These are phyloP conservation scores for Trifolium repens DNA, from an alignment of 306 rosid genomes.

Conservation along the genomic window DNA sequence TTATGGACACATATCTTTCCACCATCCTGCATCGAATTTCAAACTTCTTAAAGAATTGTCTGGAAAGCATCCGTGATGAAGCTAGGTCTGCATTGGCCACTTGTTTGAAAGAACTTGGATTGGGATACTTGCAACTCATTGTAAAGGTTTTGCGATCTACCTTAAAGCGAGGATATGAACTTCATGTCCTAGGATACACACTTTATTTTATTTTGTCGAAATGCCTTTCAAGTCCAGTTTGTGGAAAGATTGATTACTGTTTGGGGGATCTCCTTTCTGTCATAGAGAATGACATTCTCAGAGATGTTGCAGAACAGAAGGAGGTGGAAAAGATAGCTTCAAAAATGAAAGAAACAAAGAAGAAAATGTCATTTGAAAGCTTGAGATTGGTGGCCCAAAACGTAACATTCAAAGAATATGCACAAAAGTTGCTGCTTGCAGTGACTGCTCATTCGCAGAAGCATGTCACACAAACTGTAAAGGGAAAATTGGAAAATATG, in stretches of 20 bases:
- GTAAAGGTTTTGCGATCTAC: constrained; percentile 74
- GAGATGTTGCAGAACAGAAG: constrained; percentile 91
- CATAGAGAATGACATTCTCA: constrained; percentile 80
- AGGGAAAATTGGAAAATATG: constrained; percentile 81
- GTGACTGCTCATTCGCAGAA: constrained; percentile 67
- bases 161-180: constrained; percentile 84
- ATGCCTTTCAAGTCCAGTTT: constrained; percentile 57
- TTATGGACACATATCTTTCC: constrained; percentile 84
- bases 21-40: constrained; percentile 77
- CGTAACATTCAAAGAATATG: constrained; percentile 72
- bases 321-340: constrained; percentile 94
- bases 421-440: constrained; percentile 66
- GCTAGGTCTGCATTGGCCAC: constrained; percentile 89
- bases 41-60: constrained; percentile 79
- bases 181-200: constrained; percentile 91
- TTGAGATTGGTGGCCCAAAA: constrained; percentile 77
- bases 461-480: constrained; percentile 67
- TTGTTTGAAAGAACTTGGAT: constrained; percentile 92
- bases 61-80: constrained; percentile 90
- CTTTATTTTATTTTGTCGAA: constrained; percentile 77
- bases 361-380: constrained; percentile 77
- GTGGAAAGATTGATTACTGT: constrained; percentile 84
- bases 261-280: constrained; percentile 80
- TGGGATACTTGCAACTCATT: constrained; percentile 79
- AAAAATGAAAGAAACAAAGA: constrained; percentile 94